Evolutionary conservation across 179 eudicot species (phyloP).

Genomic region (Silene coronaria): DNA sequence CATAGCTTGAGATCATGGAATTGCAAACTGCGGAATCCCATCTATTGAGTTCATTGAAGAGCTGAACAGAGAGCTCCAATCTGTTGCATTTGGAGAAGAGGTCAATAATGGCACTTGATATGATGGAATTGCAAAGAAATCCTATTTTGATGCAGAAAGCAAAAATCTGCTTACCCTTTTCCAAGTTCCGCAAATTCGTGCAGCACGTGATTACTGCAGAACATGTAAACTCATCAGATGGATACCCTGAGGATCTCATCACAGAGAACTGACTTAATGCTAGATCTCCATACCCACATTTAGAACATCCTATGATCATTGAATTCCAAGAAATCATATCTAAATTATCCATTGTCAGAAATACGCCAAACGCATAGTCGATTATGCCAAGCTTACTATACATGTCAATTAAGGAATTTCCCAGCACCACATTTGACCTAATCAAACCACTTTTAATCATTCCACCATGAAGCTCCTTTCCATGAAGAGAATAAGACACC

Average conservation of each 20-base stretch:
- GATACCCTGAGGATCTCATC: slow-evolving; percentile 34
- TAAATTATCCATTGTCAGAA: slow-evolving; percentile 30
- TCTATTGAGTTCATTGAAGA: slow-evolving; percentile 29
- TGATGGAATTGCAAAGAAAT: slow-evolving; percentile 34
- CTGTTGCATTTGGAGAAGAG: slow-evolving; percentile 42
- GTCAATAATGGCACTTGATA: slow-evolving; percentile 41
- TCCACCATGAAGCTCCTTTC: slow-evolving; percentile 38
- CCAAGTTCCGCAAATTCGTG: slow-evolving; percentile 29
- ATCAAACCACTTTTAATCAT: slow-evolving; percentile 34
- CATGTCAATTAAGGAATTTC: slow-evolving; percentile 37
- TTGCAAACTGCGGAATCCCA: slow-evolving; percentile 32
- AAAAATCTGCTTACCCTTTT: slow-evolving; percentile 36
- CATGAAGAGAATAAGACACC: slow-evolving; percentile 22
- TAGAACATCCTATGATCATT: slow-evolving; percentile 26
- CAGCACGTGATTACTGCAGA: slow-evolving; percentile 33
- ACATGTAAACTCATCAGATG: slow-evolving; percentile 33
- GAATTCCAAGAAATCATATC: slow-evolving; percentile 46
- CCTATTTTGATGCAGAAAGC: slow-evolving; percentile 35
- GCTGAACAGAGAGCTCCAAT: slow-evolving; percentile 28
- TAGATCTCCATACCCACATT: slow-evolving; percentile 19
- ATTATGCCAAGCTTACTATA: slow-evolving; percentile 31
- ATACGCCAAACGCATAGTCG: slow-evolving; percentile 35
- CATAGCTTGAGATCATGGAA: slow-evolving; percentile 40
- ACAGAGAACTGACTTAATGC: slow-evolving; percentile 28
- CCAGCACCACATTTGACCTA: slow-evolving; percentile 32